Conservation (phyloP, 805 yeast genomes). For the Myxozyma melibiosi region DNA sequence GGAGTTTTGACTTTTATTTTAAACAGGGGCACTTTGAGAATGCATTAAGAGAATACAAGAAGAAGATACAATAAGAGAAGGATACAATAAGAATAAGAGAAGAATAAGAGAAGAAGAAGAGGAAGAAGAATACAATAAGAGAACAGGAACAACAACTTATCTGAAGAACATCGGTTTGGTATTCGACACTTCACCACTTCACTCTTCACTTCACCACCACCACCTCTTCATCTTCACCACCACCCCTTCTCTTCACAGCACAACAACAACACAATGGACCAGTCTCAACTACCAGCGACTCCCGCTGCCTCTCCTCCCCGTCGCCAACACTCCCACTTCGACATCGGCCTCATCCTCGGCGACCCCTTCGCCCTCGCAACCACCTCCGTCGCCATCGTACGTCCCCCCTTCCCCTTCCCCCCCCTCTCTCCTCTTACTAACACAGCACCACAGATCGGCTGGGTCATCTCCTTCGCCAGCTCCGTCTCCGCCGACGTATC, state of each 20-base stretch:
- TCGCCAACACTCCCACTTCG: constrained; percentile 4
- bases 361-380: constrained; percentile 91
- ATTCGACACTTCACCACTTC: too few relatives aligned
- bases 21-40: background rate
- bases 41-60: background rate
- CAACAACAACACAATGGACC: too few relatives aligned
- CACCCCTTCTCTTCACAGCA: too few relatives aligned
- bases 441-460: constrained; percentile 52
- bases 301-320: background rate
- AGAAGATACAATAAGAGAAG: background rate
- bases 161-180: too few relatives aligned
- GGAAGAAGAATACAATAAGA: too few relatives aligned
- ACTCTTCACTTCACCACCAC: too few relatives aligned
- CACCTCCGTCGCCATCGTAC: constrained; percentile 60
- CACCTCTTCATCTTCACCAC: too few relatives aligned
- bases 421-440: background rate
- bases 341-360: constrained; percentile 49
- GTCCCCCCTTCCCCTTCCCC: constrained; percentile 3
- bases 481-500: constrained; percentile 60
- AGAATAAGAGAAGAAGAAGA: too few relatives aligned
- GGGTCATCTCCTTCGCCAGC: constrained; percentile 89
- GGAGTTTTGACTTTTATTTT: too few relatives aligned
- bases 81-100: too few relatives aligned
- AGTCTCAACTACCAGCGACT: background rate
- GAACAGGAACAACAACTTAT: too few relatives aligned